A percentile compares a stretch with the other conserved stretches of the same genome.
phyloP scores from a whole-genome alignment of 2,329 filamentous ascomycete species.

The Cladophialophora exuberans region DNA sequence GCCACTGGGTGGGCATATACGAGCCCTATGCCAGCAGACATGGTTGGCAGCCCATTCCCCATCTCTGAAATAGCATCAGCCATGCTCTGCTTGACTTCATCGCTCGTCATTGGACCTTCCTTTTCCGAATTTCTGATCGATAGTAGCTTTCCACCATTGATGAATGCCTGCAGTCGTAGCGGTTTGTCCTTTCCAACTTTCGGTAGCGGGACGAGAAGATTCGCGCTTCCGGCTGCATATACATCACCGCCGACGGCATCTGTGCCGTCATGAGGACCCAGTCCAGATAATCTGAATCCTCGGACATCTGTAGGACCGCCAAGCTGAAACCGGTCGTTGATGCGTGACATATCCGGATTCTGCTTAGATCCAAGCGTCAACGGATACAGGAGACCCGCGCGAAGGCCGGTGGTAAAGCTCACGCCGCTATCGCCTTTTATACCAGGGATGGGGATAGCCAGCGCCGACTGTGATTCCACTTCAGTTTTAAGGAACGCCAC shows the following conservation, averaged over 20 bases:
- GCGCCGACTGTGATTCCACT: conserved; percentile 74
- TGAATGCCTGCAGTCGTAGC: conserved; percentile 83
- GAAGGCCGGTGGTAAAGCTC: conserved; percentile 79
- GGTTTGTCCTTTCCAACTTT: conserved; percentile 80
- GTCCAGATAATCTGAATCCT: conserved; percentile 85
- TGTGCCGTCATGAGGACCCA: conserved; percentile 82
- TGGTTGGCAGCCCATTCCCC: conserved; percentile 75
- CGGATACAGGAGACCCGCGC: conserved; percentile 82
- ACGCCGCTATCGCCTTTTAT: conserved; percentile 72
- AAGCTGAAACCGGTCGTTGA: conserved; percentile 94
- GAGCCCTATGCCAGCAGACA: conserved; percentile 83
- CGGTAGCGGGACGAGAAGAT: conserved; percentile 82
- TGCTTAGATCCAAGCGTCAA: conserved; percentile 64
- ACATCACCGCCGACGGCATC: conserved; percentile 91
- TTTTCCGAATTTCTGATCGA: conserved; percentile 66
- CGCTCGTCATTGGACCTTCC: conserved; percentile 51
- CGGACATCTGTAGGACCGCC: conserved; percentile 93
- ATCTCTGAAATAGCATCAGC: conserved; percentile 69
- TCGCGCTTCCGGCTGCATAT: conserved; percentile 86
- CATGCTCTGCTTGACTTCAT: conserved; percentile 50
- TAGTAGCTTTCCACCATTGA: conserved; percentile 85
- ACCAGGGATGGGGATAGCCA: conserved; percentile 73
- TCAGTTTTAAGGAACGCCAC: conserved; percentile 96
- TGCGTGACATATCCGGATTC: conserved; percentile 68
- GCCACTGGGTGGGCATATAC: conserved; percentile 95